A percentile compares a stretch with the other conserved stretches of the same genome.
Evolutionary conservation across 768 basidiomycete species (phyloP).

Genomic region (Mycena floridula): DNA sequence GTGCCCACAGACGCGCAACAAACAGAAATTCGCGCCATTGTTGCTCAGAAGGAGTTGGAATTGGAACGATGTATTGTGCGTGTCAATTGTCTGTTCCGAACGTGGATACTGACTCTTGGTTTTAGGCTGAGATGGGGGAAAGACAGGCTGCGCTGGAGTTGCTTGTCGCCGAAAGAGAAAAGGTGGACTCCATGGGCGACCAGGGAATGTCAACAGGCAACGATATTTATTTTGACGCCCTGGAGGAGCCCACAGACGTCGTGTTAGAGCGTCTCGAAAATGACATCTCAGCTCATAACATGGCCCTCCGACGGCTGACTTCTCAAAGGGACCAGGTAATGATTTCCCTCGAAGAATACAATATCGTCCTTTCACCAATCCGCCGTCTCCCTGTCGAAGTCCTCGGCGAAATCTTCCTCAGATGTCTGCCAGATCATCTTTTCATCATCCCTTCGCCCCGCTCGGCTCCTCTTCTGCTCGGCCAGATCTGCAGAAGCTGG

Average conservation of each 20-base stretch:
- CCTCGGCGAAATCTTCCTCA: constrained; percentile 4
- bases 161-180: neutral
- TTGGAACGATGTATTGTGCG: too few relatives aligned
- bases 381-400: constrained; percentile 5
- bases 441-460: neutral
- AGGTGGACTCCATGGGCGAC: neutral
- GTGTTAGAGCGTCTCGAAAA: neutral
- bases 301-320: neutral
- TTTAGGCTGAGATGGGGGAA: neutral
- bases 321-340: neutral
- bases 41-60: neutral
- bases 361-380: constrained; percentile 3
- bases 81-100: too few relatives aligned
- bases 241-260: neutral
- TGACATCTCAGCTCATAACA: neutral
- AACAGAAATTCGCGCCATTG: neutral
- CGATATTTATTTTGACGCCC: neutral
- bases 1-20: neutral
- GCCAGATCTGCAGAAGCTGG: neutral
- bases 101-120: too few relatives aligned
- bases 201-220: neutral
- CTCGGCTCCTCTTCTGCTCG: neutral
- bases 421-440: neutral
- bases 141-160: neutral
- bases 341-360: constrained; percentile 1